Base-by-base conservation (phyloP, 805 yeast genomes). In the Lipomyces yamanashiensis region DNA sequence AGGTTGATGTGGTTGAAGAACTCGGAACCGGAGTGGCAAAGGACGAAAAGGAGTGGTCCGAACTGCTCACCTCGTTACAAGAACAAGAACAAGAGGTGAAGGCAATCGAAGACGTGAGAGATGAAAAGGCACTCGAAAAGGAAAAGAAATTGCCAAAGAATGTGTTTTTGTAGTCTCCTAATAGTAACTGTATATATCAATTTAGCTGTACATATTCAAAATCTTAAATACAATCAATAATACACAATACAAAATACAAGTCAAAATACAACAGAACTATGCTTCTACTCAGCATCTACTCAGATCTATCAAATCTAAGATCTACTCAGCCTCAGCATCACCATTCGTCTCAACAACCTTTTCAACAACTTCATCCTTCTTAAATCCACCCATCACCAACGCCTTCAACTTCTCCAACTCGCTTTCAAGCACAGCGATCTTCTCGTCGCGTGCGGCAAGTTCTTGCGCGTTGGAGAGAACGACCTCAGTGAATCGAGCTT, bases 351-450 rank as follows among this genome's bases (percentile, higher is more conserved):
- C 33, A 21, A 33, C 10, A 13, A 23, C 58, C 10, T 39, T 34
- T 7, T 33, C 45, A 10, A 37, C n/a, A 17, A 37, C 45, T 17
- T 36, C 36, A 36, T 39, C 59, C 34, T 19, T 39, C 45, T 39
- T 48, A 40, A 33, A 33, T 33, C 36, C 40, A 8, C 50, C 59
- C 28, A 44, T 13, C 19, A 58, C 49, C 10, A 47, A 47, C 33
- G n/a, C 39, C 58, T 47, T 55, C 54, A 67, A 53, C 58, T 58
- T 59, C 13, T 34, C 57, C 33, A 72, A 19, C 63, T 71, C 68
- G 12, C 41, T 53, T 59, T 72, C 74, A 44, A 72, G 65, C 8
- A 54, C 49, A 40, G 47, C 64, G 43, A 72, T 66, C 39, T 69
- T 62, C 41, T 54, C 61, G 43, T 70, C 71, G 9, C 67, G 66